Evolutionary conservation across 2,329 filamentous ascomycete species (phyloP).

Genomic region (Beauveria medogensis): DNA sequence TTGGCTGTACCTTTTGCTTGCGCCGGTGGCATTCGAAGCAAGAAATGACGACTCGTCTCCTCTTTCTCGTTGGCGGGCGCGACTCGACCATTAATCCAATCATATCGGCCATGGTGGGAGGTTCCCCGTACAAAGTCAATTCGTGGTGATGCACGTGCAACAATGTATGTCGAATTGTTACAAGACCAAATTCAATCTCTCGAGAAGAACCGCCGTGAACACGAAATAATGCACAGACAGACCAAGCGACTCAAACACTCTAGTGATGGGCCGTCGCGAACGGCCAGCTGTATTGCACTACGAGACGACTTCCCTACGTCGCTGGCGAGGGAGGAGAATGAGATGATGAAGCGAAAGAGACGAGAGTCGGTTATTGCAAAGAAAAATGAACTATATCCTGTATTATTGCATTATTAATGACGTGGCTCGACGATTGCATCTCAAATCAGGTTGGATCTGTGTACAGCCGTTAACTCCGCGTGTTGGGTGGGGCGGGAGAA

Average conservation of each 20-base stretch:
- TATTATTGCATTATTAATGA: conserved; percentile 9
- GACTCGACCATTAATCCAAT: conserved; percentile 7
- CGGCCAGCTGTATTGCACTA: background rate
- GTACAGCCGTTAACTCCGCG: conserved; percentile 9
- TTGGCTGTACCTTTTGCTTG: conserved; percentile 47
- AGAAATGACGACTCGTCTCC: conserved; percentile 52
- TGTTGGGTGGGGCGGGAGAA: background rate
- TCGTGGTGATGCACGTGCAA: background rate
- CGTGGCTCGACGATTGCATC: background rate
- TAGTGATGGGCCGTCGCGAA: background rate
- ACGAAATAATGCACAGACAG: background rate
- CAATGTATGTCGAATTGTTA: background rate
- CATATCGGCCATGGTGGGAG: conserved; percentile 14
- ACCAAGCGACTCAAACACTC: background rate
- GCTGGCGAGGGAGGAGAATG: background rate
- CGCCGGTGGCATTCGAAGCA: conserved; percentile 57
- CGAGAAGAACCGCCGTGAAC: background rate
- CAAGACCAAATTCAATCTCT: background rate
- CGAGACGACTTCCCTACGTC: background rate
- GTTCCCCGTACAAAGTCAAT: too few species aligned
- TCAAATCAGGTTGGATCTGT: background rate
- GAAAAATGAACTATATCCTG: background rate
- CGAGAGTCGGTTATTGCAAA: background rate
- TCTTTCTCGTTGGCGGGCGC: conserved; percentile 41
- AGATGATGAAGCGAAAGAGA: background rate